Base-by-base conservation (phyloP, 495 filamentous ascomycete species). In the Aspergillus coremiiformis region DNA sequence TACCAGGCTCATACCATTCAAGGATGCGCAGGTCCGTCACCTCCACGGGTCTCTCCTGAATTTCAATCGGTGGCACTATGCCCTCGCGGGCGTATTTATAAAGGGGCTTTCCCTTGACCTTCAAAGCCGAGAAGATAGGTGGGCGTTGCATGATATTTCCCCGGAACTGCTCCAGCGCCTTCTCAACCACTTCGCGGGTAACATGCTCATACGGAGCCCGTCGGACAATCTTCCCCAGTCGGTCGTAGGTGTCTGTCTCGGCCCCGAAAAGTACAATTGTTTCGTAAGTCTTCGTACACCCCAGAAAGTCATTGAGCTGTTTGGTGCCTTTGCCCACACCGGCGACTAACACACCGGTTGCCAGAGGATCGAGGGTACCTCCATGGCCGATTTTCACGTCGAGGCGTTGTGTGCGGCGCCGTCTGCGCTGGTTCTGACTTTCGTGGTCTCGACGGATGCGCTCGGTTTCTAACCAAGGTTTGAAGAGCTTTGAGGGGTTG, bases 51-150 rank as follows among this genome's bases (percentile, higher is more conserved):
- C 93, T 68, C 51, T 84, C 76, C 66, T 89, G 76, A 46, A 99
- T 93, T 67, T 94, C 87, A 49, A 83, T 72, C 2, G 92, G 92
- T 7, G 91, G 80, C 46, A 84, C 77, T 62, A 85, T 88, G 1
- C 94, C 94, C 63, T 87, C 88, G 12, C 94, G 74, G 23, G 94
- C 94, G 70, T 97, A 97, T 73, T 99, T 90, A 60, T 97, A 99
- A 24, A 95, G 74, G 24, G 83, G 83, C 72, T 96, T 97, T 2
- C 93, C 93, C 47, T 96, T 72, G 56, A 96, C 84, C 63, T 85
- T 86, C 33, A 97, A 74, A 22, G 94, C 92, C n/a, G 89, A 95
- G 66, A 88, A 89, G 20, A 99, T 81, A 20, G 92, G 93, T 30
- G 94, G 94, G 56, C 84, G 80, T 76, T 99, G 94, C 78, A 87